Evolutionary conservation across 2,329 filamentous ascomycete species (phyloP).

Genomic region (Harringtonia aguacate): DNA sequence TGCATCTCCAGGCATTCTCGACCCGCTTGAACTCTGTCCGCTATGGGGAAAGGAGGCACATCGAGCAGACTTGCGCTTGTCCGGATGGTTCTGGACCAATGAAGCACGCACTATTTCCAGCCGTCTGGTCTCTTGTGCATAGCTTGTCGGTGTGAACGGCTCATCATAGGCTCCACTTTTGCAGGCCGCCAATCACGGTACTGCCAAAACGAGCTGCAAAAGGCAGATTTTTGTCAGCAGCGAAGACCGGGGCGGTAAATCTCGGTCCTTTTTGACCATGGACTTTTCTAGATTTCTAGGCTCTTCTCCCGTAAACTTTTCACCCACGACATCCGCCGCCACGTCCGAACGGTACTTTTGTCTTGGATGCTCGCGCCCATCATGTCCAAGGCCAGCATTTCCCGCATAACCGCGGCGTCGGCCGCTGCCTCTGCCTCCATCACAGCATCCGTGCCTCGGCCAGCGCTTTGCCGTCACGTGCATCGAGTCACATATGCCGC

Average conservation of each 20-base stretch:
- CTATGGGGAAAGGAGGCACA: no score
- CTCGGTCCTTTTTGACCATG: constrained; percentile 1
- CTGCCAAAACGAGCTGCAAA: background rate
- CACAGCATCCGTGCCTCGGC: constrained; percentile 2
- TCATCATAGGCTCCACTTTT: background rate
- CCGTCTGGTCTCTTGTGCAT: no score
- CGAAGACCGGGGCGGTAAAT: constrained; percentile 2
- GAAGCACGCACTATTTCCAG: no score
- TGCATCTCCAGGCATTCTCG: no score
- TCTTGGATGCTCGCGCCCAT: background rate
- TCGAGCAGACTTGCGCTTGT: no score
- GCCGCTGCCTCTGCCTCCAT: constrained; percentile 1
- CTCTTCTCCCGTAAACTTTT: background rate
- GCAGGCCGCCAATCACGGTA: background rate
- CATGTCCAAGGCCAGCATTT: constrained; percentile 17
- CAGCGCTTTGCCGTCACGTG: constrained; percentile 9
- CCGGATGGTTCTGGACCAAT: no score
- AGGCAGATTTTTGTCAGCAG: background rate
- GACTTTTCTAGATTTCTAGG: background rate
- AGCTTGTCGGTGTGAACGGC: no score
- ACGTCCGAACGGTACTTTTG: no score
- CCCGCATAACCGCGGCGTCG: constrained; percentile 10
- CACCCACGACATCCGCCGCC: background rate
- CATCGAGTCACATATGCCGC: constrained; percentile 7
- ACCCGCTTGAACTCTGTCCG: no score